A percentile compares a stretch with the other conserved stretches of the same genome.
These are phyloP conservation scores for Globisporangium alternatum DNA, from an alignment of 352 stramenopile species.

Conservation along the genomic window DNA sequence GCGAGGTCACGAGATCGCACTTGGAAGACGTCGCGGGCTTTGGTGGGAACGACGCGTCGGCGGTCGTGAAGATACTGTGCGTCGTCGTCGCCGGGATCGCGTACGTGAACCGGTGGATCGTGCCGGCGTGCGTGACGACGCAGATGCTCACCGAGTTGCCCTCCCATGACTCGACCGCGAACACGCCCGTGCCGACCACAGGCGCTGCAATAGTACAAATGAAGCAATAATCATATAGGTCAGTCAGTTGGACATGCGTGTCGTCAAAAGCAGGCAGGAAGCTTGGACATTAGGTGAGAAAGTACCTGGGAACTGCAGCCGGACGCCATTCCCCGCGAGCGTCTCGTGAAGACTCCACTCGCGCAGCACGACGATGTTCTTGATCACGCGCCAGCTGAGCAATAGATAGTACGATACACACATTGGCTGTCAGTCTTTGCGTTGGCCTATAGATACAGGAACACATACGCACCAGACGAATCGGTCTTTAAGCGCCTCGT, in stretches of 20 bases:
- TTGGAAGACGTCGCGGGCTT: constrained; percentile 32
- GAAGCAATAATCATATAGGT: neutral
- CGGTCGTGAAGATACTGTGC: constrained; percentile 56
- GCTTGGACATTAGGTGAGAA: neutral
- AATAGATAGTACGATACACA: constrained; percentile 1
- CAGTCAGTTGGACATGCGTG: neutral
- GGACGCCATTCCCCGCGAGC: constrained; percentile 51
- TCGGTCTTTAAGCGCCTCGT: constrained; percentile 57
- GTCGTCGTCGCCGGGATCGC: constrained; percentile 23
- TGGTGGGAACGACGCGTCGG: constrained; percentile 40
- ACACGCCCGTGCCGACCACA: constrained; percentile 55
- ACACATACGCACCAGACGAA: constrained; percentile 45
- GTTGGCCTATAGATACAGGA: neutral
- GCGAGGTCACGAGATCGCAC: constrained; percentile 44
- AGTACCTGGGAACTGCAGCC: constrained; percentile 49
- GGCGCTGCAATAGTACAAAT: constrained; percentile 22
- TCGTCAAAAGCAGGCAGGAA: neutral
- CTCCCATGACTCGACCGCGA: constrained; percentile 63
- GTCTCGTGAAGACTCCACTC: constrained; percentile 72
- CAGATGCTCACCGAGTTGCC: constrained; percentile 48
- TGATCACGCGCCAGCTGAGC: constrained; percentile 59
- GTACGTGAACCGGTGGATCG: constrained; percentile 70
- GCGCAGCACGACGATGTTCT: constrained; percentile 69
- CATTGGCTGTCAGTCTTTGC: neutral
- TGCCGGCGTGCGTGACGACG: constrained; percentile 65